phyloP scores from a whole-genome alignment of 164 flowering plant genomes.

The Berberis vulgaris region DNA sequence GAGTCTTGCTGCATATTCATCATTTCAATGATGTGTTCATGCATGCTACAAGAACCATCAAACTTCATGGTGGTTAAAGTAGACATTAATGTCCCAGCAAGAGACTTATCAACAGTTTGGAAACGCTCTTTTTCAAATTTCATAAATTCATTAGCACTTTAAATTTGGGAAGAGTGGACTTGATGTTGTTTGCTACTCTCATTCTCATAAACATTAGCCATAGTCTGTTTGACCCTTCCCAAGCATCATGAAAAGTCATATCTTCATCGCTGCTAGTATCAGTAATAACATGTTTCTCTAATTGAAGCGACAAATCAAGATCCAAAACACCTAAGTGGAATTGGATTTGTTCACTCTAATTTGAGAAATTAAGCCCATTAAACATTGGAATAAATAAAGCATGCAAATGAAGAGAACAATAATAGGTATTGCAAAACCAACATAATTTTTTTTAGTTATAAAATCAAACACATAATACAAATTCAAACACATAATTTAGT shows the following conservation, averaged over 20 bases:
- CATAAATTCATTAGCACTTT: too few species aligned
- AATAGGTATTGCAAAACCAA: background rate
- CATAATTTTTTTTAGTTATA: too few species aligned
- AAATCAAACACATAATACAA: too few species aligned
- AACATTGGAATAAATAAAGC: background rate
- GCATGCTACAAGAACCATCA: too few species aligned
- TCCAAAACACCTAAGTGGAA: background rate
- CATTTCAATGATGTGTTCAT: too few species aligned
- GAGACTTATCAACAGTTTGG: too few species aligned
- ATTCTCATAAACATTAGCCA: constrained; percentile 15
- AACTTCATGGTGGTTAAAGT: too few species aligned
- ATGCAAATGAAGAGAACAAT: background rate
- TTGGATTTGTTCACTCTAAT: background rate
- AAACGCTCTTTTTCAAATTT: too few species aligned
- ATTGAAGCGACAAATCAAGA: background rate
- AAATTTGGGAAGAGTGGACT: constrained; percentile 2
- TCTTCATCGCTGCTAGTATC: background rate
- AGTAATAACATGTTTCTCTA: background rate
- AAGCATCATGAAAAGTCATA: constrained; percentile 1
- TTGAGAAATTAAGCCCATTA: background rate
- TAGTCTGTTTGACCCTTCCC: constrained; percentile 14
- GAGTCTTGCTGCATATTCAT: too few species aligned
- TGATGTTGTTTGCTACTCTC: constrained; percentile 13
- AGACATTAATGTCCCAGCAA: too few species aligned
- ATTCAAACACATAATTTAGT: too few species aligned